phyloP scores from a whole-genome alignment of 495 filamentous ascomycete species.

The Entonaema liquescens region DNA sequence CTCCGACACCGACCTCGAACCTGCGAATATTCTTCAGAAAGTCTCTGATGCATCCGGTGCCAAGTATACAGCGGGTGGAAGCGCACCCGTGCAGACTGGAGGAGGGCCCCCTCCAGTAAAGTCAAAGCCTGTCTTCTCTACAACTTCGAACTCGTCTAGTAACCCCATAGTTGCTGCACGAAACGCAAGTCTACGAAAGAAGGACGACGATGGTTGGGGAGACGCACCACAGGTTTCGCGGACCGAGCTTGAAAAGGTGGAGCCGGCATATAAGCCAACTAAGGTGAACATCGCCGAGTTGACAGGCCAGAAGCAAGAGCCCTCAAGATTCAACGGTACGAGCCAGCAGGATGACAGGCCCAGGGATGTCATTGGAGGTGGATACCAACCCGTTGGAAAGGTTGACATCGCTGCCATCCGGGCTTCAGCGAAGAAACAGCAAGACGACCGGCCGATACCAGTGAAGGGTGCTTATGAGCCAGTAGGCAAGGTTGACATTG shows the following conservation, averaged over 20 bases:
- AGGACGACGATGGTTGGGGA: conserved; percentile 87
- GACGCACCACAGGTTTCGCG: conserved; percentile 86
- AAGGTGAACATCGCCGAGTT: conserved; percentile 88
- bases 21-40: conserved; percentile 88
- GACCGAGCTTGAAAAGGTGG: conserved; percentile 90
- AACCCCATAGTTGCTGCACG: conserved; percentile 68
- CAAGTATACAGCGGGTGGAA: conserved; percentile 79
- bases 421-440: conserved; percentile 73
- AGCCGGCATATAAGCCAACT: conserved; percentile 90
- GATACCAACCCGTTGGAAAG: conserved; percentile 96
- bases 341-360: conserved; percentile 50
- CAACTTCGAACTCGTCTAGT: conserved; percentile 67
- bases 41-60: conserved; percentile 96
- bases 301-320: conserved; percentile 71
- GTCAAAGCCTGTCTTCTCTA: conserved; percentile 89
- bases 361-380: conserved; percentile 79
- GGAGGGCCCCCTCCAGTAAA: conserved; percentile 74
- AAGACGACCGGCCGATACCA: conserved; percentile 78
- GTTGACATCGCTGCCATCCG: conserved; percentile 93
- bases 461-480: conserved; percentile 95
- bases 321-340: conserved; percentile 61
- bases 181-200: conserved; percentile 52
- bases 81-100: conserved; percentile 58
- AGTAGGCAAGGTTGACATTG: conserved; percentile 93
- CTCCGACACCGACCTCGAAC: conserved; percentile 85